These are phyloP conservation scores for Ramicandelaber brevisporus DNA, from an alignment of 192 early-diverging fungal genomes.

Conservation along the genomic window DNA sequence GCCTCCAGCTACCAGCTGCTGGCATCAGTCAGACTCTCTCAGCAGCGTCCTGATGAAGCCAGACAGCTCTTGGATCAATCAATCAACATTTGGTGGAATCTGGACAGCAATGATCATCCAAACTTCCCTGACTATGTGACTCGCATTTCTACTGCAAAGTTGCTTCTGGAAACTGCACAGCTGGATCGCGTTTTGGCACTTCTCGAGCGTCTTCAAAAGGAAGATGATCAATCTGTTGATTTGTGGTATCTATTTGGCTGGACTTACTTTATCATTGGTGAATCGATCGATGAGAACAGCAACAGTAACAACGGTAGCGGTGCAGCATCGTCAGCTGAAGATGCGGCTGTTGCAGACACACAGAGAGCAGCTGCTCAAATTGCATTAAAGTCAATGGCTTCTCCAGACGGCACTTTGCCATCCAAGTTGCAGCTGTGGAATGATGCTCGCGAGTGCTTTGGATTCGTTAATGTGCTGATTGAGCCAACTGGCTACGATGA, in stretches of 20 bases:
- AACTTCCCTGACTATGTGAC: slow-evolving; percentile 50
- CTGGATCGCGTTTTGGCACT: slow-evolving; percentile 55
- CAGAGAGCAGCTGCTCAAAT: slow-evolving; percentile 7
- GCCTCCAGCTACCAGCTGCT: slow-evolving; percentile 70
- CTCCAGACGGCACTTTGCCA: slow-evolving; percentile 2
- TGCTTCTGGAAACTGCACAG: slow-evolving; percentile 64
- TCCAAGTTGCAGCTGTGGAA: not conserved
- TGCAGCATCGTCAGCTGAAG: slow-evolving; percentile 48
- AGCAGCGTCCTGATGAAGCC: slow-evolving; percentile 60
- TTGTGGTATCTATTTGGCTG: slow-evolving; percentile 91
- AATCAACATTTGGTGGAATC: slow-evolving; percentile 44
- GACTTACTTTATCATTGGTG: slow-evolving; percentile 66
- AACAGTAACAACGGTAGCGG: slow-evolving; percentile 21
- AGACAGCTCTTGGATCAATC: slow-evolving; percentile 28
- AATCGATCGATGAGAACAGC: slow-evolving; percentile 19
- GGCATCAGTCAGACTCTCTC: slow-evolving; percentile 73
- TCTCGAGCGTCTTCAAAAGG: slow-evolving; percentile 53
- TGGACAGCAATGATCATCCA: slow-evolving; percentile 17
- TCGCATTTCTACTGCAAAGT: slow-evolving; percentile 55
- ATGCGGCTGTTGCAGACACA: slow-evolving; percentile 29
- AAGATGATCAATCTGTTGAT: slow-evolving; percentile 83
- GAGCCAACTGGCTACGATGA: slow-evolving; percentile 32
- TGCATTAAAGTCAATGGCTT: slow-evolving; percentile 3
- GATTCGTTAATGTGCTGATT: slow-evolving; percentile 23
- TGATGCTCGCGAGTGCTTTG: slow-evolving; percentile 14